Evolutionary conservation across 2,329 filamentous ascomycete species (phyloP).

Genomic region (Colletotrichum liaoningense): DNA sequence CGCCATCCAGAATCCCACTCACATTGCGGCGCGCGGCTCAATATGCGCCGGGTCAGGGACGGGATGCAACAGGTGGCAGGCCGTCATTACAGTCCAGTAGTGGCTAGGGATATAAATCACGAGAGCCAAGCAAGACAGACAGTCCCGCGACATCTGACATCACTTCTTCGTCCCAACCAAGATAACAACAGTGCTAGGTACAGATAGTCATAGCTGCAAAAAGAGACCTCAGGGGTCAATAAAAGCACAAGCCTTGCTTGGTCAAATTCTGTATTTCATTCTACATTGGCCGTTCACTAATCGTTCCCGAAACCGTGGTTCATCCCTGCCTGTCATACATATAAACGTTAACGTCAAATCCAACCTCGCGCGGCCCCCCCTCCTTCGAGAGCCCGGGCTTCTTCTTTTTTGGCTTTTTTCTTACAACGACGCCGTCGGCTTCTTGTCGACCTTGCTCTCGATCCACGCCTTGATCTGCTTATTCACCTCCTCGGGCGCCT

Average conservation of each 20-base stretch:
- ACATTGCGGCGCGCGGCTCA: background rate
- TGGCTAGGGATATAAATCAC: background rate
- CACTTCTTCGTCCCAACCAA: background rate
- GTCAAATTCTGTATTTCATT: background rate
- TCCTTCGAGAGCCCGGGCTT: background rate
- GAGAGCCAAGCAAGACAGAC: background rate
- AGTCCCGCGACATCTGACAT: background rate
- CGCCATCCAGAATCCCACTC: background rate
- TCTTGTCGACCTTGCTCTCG: conserved; percentile 45
- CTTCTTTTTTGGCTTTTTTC: background rate
- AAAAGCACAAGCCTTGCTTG: background rate
- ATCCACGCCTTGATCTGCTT: conserved; percentile 75
- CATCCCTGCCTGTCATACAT: background rate
- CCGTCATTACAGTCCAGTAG: background rate
- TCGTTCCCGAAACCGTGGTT: background rate
- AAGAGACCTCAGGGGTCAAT: background rate
- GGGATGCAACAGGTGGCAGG: background rate
- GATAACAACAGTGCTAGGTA: background rate
- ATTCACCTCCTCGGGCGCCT: conserved; percentile 80
- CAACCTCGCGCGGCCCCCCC: background rate
- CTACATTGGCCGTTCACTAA: background rate
- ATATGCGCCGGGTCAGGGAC: background rate
- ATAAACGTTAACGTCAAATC: background rate
- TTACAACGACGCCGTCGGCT: conserved; percentile 26
- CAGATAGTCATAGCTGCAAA: background rate